Base-by-base conservation (phyloP, 2,329 filamentous ascomycete genomes). In the Teratosphaeria nubilosa region DNA sequence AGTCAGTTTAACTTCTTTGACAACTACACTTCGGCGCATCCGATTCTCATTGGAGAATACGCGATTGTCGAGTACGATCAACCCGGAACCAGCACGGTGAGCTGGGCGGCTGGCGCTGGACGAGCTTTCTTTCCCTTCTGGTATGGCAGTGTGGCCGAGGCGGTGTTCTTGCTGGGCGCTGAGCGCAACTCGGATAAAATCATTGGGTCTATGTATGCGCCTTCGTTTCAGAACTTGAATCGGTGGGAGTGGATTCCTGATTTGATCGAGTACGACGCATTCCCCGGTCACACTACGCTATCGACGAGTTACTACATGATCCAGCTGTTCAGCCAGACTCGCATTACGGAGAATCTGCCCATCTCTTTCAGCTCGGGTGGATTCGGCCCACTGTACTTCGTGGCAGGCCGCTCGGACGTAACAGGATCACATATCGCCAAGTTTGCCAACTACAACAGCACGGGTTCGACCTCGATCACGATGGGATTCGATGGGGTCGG, bases 121-220 rank as follows among this genome's bases (percentile, higher is more conserved):
- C 37, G 82, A 76, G 62, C 80, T 77, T 63, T 60, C 53, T 64
- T 62, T 10, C 69, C 69, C 2, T 67, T 65, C 63, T 70, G 68
- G 82, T 80, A 82, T 54, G 84, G 82, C 27, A 76, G 80, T 9
- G 81, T 88, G 2, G 80, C 79, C 14, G 85, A 88, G 68, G 84
- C 83, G 25, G 77, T 88, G n/a, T 84, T 80, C 57, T 74, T 87
- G 16, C 77, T 87, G 61, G 82, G 84, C 20, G 81, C 82, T 31
- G 85, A 88, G 75, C 77, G 85, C 58, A 87, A 87, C 70, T 76
- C 78, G 3, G 82, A 86, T 63, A 77, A 78, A 22, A 77, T 86
- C 51, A 77, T 78, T 1, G 81, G 80, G 6, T 77, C 79, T 0
- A 74, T 77, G 56, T 82, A 81, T 61, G 76, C 67, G 16, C 69